phyloP scores from a whole-genome alignment of 169 alveolate species.

The Perkinsus olseni region DNA sequence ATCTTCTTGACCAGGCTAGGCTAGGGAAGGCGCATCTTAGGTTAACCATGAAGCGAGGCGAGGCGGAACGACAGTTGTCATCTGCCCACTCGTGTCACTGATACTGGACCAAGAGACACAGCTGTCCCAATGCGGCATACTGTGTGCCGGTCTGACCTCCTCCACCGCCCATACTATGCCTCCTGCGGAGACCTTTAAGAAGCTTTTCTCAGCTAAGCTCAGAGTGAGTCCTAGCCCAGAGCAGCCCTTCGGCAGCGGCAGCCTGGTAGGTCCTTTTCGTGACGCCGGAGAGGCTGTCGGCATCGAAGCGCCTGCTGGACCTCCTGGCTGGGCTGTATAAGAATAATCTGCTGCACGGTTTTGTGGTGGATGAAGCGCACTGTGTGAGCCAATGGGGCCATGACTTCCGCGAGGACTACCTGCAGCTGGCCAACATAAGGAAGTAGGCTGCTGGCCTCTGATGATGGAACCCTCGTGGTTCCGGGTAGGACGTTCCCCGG shows the following conservation, averaged over 20 bases:
- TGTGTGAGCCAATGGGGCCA: conserved; percentile 99
- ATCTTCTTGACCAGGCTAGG: too few relatives aligned
- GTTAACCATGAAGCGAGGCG: not conserved
- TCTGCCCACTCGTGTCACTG: conserved; percentile 81
- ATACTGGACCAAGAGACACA: conserved; percentile 39
- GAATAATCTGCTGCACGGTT: conserved; percentile 66
- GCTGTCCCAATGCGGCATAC: not conserved
- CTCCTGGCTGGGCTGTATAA: conserved; percentile 54
- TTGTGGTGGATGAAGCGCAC: conserved; percentile 99
- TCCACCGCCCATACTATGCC: not conserved
- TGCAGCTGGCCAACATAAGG: conserved; percentile 61
- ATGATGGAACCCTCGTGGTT: not conserved
- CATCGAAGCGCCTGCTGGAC: conserved; percentile 57
- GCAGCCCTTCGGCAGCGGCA: not conserved
- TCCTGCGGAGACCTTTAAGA: not conserved
- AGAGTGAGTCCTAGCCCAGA: not conserved
- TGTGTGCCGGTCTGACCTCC: not conserved
- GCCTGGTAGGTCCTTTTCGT: conserved; percentile 55
- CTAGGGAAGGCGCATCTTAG: not conserved
- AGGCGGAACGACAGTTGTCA: conserved; percentile 74
- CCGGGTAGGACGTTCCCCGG: conserved; percentile 56
- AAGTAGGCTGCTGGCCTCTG: conserved; percentile 10
- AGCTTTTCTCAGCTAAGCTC: not conserved
- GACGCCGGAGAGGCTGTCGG: conserved; percentile 87
- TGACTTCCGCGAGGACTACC: conserved; percentile 94